phyloP scores from a whole-genome alignment of 257 asterid species.

The Thymus mandschuricus region DNA sequence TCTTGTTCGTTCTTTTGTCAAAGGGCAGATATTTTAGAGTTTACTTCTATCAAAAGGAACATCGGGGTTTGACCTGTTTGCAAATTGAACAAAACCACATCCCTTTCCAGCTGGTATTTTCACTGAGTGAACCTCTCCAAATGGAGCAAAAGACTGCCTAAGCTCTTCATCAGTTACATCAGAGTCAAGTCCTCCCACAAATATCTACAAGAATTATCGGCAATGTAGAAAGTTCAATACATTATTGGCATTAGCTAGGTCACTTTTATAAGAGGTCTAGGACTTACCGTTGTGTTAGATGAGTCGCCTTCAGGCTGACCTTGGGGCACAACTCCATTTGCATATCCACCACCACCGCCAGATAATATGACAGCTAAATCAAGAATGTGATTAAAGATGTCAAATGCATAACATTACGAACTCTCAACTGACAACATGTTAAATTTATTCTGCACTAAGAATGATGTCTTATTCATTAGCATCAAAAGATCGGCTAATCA shows the following conservation, averaged over 20 bases:
- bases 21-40: background rate
- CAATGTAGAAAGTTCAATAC: slow-evolving; percentile 8
- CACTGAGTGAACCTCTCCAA: slow-evolving; percentile 86
- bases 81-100: slow-evolving; percentile 93
- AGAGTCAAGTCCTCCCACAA: slow-evolving; percentile 81
- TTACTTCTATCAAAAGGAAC: slow-evolving; percentile 11
- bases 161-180: slow-evolving; percentile 91
- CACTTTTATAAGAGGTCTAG: slow-evolving; percentile 29
- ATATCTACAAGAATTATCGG: slow-evolving; percentile 45
- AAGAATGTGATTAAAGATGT: slow-evolving; percentile 29
- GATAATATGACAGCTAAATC: slow-evolving; percentile 73
- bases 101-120: slow-evolving; percentile 96
- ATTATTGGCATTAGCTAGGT: slow-evolving; percentile 11
- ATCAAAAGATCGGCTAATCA: slow-evolving; percentile 5
- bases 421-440: background rate
- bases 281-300: slow-evolving; percentile 92
- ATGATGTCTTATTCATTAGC: background rate
- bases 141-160: slow-evolving; percentile 70
- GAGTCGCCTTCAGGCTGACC: slow-evolving; percentile 68
- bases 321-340: slow-evolving; percentile 64
- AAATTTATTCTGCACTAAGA: background rate
- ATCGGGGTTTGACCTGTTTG: slow-evolving; percentile 56
- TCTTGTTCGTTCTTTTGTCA: background rate
- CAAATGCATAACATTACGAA: slow-evolving; percentile 21
- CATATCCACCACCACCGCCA: slow-evolving; percentile 96